These are phyloP conservation scores for Aureobasidium mangrovei DNA, from an alignment of 2,329 filamentous ascomycete species.

Conservation along the genomic window DNA sequence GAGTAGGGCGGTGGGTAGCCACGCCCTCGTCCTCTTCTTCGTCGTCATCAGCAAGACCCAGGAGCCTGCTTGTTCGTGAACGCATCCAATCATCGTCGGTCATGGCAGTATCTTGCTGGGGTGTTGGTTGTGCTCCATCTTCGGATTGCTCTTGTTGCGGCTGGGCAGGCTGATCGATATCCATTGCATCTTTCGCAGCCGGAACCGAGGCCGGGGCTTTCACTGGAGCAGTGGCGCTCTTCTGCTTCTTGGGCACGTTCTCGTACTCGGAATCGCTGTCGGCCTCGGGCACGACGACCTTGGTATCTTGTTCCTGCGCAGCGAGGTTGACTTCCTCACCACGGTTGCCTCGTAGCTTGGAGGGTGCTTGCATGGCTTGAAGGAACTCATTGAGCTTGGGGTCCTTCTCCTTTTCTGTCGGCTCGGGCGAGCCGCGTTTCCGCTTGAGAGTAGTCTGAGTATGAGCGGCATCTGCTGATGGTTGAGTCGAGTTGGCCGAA, in stretches of 20 bases:
- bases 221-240: constrained; percentile 21
- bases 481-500: neutral
- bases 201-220: neutral
- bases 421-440: constrained; percentile 51
- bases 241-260: constrained; percentile 43
- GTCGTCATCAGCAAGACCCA: constrained; percentile 75
- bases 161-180: neutral
- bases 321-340: constrained; percentile 22
- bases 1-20: neutral
- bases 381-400: constrained; percentile 81
- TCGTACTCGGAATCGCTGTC: constrained; percentile 67
- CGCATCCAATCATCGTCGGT: constrained; percentile 88
- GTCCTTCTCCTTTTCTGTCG: constrained; percentile 46
- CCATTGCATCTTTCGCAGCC: constrained; percentile 5
- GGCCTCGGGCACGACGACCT: constrained; percentile 26
- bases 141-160: neutral
- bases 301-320: constrained; percentile 18
- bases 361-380: constrained; percentile 65
- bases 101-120: constrained; percentile 35
- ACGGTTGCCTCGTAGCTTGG: constrained; percentile 51
- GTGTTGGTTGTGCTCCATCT: constrained; percentile 17
- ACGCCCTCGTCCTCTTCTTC: constrained; percentile 30
- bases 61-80: constrained; percentile 73
- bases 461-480: neutral
- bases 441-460: constrained; percentile 49